Evolutionary conservation across 1,284 basidiomycete species (phyloP).

Genomic region (Amylostereum chailletii): DNA sequence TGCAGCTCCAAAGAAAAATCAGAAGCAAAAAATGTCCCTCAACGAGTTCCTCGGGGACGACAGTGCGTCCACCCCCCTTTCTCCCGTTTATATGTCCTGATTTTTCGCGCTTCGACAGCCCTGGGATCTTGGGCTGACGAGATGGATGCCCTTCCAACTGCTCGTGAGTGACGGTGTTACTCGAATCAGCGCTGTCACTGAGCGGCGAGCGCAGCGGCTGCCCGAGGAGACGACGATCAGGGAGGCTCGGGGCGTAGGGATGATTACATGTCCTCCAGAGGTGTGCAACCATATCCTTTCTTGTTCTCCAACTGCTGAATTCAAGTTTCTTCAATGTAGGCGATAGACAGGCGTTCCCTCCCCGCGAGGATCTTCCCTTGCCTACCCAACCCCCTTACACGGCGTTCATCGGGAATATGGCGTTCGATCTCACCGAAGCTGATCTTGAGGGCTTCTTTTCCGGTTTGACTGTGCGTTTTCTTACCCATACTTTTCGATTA

Average conservation of each 20-base stretch:
- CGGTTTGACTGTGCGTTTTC: slow-evolving; percentile 43
- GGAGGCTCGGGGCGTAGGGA: slow-evolving; percentile 50
- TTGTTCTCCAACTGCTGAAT: neutral
- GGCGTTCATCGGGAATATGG: slow-evolving; percentile 91
- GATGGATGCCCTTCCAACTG: slow-evolving; percentile 83
- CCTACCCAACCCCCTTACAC: slow-evolving; percentile 95
- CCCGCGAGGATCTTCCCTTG: slow-evolving; percentile 87
- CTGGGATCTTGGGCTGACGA: slow-evolving; percentile 96
- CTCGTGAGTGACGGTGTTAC: slow-evolving; percentile 55
- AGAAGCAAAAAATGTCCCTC: slow-evolving; percentile 75
- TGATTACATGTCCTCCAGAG: slow-evolving; percentile 52
- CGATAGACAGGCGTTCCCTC: slow-evolving; percentile 48
- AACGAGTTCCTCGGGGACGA: slow-evolving; percentile 84
- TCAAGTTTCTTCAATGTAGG: slow-evolving; percentile 27
- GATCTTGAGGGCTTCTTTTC: slow-evolving; percentile 82
- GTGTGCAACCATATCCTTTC: slow-evolving; percentile 30
- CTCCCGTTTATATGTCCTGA: slow-evolving; percentile 7
- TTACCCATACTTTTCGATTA: neutral
- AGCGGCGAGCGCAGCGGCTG: slow-evolving; percentile 40
- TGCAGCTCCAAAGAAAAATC: slow-evolving; percentile 75
- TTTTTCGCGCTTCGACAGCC: slow-evolving; percentile 31
- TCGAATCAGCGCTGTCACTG: slow-evolving; percentile 4
- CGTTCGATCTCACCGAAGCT: slow-evolving; percentile 84
- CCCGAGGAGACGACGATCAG: slow-evolving; percentile 51
- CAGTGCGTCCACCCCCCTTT: slow-evolving; percentile 36